A percentile compares a stretch with the other conserved stretches of the same genome.
These are phyloP conservation scores for Zea luxurians DNA, from an alignment of 176 grass and related monocot species.

Conservation along the genomic window DNA sequence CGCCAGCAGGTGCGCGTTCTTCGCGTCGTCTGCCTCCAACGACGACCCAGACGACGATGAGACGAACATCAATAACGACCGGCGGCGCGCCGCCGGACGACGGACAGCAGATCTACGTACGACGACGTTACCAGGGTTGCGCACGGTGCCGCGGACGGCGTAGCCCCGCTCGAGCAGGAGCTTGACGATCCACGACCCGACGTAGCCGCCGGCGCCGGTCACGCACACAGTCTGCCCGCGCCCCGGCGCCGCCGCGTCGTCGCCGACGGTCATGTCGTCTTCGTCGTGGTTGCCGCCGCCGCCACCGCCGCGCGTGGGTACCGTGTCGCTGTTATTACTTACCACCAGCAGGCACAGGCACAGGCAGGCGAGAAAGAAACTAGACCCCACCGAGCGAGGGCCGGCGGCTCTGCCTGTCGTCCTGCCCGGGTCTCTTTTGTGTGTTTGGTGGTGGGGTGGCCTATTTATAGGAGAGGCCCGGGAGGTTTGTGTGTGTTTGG, in stretches of 20 bases:
- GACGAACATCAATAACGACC: neutral
- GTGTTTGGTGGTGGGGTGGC: too few species aligned
- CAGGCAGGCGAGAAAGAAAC: too few species aligned
- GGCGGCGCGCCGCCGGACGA: neutral
- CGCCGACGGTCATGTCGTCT: neutral
- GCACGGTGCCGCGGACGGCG: slow-evolving; percentile 60
- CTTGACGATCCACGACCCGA: slow-evolving; percentile 75
- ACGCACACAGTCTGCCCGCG: slow-evolving; percentile 61
- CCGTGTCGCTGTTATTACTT: neutral
- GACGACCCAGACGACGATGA: too few species aligned
- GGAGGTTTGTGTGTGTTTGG: too few species aligned
- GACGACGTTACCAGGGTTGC: slow-evolving; percentile 46
- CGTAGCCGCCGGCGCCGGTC: slow-evolving; percentile 70
- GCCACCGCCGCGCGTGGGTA: neutral
- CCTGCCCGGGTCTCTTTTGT: too few species aligned
- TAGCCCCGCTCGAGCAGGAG: slow-evolving; percentile 58
- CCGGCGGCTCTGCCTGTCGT: too few species aligned
- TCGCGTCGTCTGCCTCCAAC: slow-evolving; percentile 52
- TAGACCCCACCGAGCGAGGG: too few species aligned
- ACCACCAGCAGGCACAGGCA: neutral
- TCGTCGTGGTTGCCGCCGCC: neutral
- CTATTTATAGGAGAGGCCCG: too few species aligned
- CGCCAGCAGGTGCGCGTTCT: slow-evolving; percentile 70
- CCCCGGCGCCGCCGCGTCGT: neutral
- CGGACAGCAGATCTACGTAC: neutral